These are phyloP conservation scores for Fusarium tricinctum DNA, from an alignment of 2,329 filamentous ascomycete genomes.

Conservation along the genomic window DNA sequence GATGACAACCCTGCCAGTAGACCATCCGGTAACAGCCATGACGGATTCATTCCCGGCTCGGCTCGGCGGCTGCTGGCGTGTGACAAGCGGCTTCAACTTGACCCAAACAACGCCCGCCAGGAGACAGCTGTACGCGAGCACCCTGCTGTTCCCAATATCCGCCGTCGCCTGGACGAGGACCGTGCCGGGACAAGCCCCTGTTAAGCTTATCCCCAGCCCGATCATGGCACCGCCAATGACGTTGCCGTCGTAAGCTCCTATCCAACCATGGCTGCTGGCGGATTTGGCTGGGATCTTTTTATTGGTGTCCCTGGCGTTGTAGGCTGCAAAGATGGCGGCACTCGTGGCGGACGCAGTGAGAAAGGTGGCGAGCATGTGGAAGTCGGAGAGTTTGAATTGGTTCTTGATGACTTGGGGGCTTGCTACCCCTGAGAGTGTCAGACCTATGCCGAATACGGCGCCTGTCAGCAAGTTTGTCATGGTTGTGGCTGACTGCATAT, in stretches of 20 bases:
- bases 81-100: not conserved
- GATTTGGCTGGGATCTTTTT: constrained; percentile 6
- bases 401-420: constrained; percentile 24
- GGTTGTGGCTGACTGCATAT: not conserved
- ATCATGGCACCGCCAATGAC: constrained; percentile 24
- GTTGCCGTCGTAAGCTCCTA: constrained; percentile 23
- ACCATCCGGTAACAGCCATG: constrained; percentile 15
- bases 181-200: constrained; percentile 28
- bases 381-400: constrained; percentile 26
- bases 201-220: constrained; percentile 33
- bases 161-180: constrained; percentile 25
- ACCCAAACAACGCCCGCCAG: constrained; percentile 17
- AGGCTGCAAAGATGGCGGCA: constrained; percentile 14
- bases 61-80: constrained; percentile 15
- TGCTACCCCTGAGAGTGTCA: constrained; percentile 25
- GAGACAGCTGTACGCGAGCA: constrained; percentile 14
- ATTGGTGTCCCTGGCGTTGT: constrained; percentile 1
- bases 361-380: constrained; percentile 30
- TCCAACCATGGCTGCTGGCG: constrained; percentile 13
- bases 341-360: constrained; percentile 27
- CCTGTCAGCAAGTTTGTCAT: constrained; percentile 18
- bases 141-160: constrained; percentile 12
- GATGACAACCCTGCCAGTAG: constrained; percentile 14
- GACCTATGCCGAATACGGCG: constrained; percentile 20
- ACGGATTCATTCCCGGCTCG: constrained; percentile 5